Percentiles rank a stretch among this genome's conserved stretches.
phyloP scores from a whole-genome alignment of 768 basidiomycete species.

The Tulasnella sp. region DNA sequence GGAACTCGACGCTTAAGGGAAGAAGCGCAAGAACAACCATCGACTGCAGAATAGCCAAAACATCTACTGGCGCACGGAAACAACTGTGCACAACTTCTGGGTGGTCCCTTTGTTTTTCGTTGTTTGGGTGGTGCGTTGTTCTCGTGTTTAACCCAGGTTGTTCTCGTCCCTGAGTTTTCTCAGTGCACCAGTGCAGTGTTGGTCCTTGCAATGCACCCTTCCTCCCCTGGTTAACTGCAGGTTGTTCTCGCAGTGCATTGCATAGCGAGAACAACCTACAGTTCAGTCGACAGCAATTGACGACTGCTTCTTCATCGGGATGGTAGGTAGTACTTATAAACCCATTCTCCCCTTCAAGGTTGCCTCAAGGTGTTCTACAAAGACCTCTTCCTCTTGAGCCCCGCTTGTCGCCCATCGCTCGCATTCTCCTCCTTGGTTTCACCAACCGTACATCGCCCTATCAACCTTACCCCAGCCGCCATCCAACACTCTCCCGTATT shows the following conservation, averaged over 20 bases:
- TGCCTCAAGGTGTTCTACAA: not conserved
- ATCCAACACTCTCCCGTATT: no score
- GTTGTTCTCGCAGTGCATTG: not conserved
- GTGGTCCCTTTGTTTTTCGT: no score
- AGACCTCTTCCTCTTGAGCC: not conserved
- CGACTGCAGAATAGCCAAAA: no score
- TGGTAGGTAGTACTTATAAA: not conserved
- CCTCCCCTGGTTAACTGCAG: not conserved
- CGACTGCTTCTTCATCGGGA: not conserved
- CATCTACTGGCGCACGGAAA: no score
- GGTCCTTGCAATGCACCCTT: not conserved
- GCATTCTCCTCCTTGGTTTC: not conserved
- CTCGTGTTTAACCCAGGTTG: not conserved
- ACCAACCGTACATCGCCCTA: not conserved
- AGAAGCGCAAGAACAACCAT: no score
- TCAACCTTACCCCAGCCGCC: not conserved
- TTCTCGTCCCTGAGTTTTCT: not conserved
- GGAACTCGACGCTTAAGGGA: no score
- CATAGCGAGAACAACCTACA: not conserved
- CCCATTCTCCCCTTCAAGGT: not conserved
- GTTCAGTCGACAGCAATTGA: not conserved
- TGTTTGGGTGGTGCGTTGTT: no score
- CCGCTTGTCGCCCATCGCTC: not conserved
- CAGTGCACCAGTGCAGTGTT: not conserved
- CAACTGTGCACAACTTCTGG: no score